phyloP scores from a whole-genome alignment of 1,284 basidiomycete species.

The Cerrena zonata region DNA sequence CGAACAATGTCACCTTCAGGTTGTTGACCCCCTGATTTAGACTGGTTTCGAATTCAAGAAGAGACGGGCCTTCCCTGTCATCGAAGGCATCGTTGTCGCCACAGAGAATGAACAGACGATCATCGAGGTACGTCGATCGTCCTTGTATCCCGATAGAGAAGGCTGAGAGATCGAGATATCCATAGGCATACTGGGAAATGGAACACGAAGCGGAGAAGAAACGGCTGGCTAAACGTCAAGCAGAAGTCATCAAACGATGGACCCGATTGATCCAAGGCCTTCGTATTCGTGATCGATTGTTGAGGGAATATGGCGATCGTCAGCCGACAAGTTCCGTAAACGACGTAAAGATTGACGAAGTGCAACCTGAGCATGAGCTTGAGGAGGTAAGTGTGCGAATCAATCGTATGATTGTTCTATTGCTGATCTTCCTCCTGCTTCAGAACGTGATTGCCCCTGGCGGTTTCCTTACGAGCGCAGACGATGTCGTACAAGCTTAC shows the following conservation, averaged over 20 bases:
- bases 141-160: neutral
- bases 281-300: constrained; percentile 76
- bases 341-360: constrained; percentile 6
- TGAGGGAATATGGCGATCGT: constrained; percentile 68
- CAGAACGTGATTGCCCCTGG: constrained; percentile 33
- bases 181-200: constrained; percentile 78
- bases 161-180: neutral
- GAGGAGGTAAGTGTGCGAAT: too few species aligned
- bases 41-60: constrained; percentile 95
- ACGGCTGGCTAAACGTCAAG: constrained; percentile 70
- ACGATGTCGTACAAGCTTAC: constrained; percentile 67
- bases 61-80: constrained; percentile 77
- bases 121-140: constrained; percentile 57
- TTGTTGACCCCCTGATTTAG: constrained; percentile 31
- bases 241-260: constrained; percentile 86
- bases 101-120: constrained; percentile 71
- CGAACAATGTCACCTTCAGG: neutral
- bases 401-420: too few species aligned
- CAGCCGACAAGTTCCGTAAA: constrained; percentile 13
- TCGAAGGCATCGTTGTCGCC: constrained; percentile 85
- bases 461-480: constrained; percentile 65
- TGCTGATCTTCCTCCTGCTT: neutral
- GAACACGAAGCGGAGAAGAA: constrained; percentile 76
- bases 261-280: constrained; percentile 82
- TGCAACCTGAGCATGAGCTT: too few species aligned